Evolutionary conservation across 495 filamentous ascomycete genomes (phyloP), one percentile per base, ranked within the genome.

Genomic region (Aspergillus heteromorphus): DNA sequence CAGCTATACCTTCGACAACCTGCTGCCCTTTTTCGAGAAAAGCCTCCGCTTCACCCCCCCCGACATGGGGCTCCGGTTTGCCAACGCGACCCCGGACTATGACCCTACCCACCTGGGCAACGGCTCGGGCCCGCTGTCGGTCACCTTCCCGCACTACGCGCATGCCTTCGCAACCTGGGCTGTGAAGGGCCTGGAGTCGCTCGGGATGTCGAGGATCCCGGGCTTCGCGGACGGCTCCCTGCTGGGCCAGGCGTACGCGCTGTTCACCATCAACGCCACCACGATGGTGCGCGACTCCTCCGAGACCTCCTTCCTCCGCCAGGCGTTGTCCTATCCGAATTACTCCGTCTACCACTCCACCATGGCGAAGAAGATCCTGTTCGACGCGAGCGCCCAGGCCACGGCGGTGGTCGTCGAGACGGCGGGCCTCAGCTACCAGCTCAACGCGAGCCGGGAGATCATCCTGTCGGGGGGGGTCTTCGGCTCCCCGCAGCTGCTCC

Each of bases 11-110:
- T 83, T 60, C n/a, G 63, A 76, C 13, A 70, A 71, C 14, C 42
- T 81, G 2, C 61, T 79, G 1, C 77, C 76, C 0, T 81, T 71
- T 53, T 82, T 76, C 55, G 52, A 78, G 55, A 77, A 75, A 49
- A 71, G 65, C 27, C 11, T 66, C 0, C 60, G 61, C 4, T 77
- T 79, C 60, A 80, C 78, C 0, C 69, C 73, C 6, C 80, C 79
- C 1, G 60, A 74, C 40, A 40, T 47, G 0, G 30, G 31, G 1
- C 58, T 64, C 17, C 49, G 53, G 4, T 29, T 58, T 42, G 78
- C 73, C 52, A 63, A 69, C 10, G 71, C 67, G 14, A 52, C 58
- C 4, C 79, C 74, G 36, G 63, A 76, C 53, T 27, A 45, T 27
- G 48, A 65, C 18, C 61, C 62, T 4, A 38, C n/a, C 0, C 57